Conservation (phyloP, 768 basidiomycete genomes). For the Russula dissimulans region DNA sequence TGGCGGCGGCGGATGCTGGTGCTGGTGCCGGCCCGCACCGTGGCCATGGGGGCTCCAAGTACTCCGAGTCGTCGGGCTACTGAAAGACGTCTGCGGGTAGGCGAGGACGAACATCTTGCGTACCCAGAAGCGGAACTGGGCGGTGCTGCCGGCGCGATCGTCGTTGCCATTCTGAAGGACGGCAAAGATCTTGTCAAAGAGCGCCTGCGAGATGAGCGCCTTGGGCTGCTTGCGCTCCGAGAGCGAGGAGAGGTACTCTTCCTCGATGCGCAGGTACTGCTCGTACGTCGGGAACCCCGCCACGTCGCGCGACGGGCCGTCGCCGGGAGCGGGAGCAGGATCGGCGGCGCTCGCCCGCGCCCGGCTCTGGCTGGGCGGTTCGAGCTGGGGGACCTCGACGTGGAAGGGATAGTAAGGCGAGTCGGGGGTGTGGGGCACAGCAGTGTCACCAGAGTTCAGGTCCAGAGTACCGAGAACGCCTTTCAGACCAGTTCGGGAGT, state of each 20-base stretch:
- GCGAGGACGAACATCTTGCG: constrained; percentile 20
- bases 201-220: constrained; percentile 19
- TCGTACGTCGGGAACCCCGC: constrained; percentile 17
- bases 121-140: constrained; percentile 21
- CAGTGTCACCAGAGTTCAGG: constrained; percentile 12
- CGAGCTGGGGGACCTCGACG: constrained; percentile 10
- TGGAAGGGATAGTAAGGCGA: constrained; percentile 15
- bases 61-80: too few relatives aligned
- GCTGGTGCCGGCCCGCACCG: not conserved
- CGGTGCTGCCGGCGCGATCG: constrained; percentile 11
- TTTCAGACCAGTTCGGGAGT: constrained; percentile 13
- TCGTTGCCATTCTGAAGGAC: constrained; percentile 16
- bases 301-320: constrained; percentile 9
- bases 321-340: not conserved
- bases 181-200: constrained; percentile 16
- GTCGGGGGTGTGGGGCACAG: constrained; percentile 3
- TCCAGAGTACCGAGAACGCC: constrained; percentile 15
- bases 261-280: constrained; percentile 18
- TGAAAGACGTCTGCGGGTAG: constrained; percentile 17
- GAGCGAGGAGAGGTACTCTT: constrained; percentile 14
- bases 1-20: not conserved
- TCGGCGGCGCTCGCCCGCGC: not conserved
- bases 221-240: constrained; percentile 19
- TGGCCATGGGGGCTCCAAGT: too few relatives aligned
- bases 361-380: constrained; percentile 4